A percentile compares a stretch with the other conserved stretches of the same genome.
These are phyloP conservation scores for Petunia hybrid DNA, from an alignment of 305 asterid species.

Conservation along the genomic window DNA sequence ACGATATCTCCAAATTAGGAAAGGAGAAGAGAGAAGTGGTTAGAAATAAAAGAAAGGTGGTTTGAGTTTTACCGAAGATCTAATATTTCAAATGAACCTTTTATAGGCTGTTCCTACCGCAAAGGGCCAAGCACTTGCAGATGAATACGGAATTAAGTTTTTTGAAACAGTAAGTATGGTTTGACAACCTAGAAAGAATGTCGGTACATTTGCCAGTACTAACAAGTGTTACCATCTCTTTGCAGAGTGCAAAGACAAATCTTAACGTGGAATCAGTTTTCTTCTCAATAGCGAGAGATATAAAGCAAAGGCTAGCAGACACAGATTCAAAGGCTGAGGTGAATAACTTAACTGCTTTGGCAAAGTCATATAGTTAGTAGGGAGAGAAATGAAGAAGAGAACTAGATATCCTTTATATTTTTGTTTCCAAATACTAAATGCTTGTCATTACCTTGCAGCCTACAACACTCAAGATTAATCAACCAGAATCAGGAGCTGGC, in stretches of 20 bases:
- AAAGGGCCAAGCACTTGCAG: constrained; percentile 59
- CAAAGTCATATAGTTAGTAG: background rate
- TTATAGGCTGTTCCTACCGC: constrained; percentile 54
- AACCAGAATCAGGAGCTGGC: constrained; percentile 58
- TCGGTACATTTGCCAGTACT: background rate
- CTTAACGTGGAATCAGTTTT: constrained; percentile 60
- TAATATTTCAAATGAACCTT: constrained; percentile 1
- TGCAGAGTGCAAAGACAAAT: constrained; percentile 65
- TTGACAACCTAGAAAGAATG: constrained; percentile 15
- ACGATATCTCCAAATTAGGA: background rate
- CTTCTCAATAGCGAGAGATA: constrained; percentile 58
- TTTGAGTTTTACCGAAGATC: background rate
- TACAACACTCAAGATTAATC: constrained; percentile 63
- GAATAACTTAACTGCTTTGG: constrained; percentile 6
- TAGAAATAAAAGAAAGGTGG: background rate
- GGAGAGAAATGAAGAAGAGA: background rate
- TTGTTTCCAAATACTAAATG: constrained; percentile 10
- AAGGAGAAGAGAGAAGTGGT: background rate
- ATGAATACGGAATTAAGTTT: constrained; percentile 53
- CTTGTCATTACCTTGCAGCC: constrained; percentile 52
- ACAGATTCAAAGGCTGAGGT: constrained; percentile 60
- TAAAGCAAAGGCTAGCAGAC: constrained; percentile 61
- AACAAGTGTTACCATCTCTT: background rate
- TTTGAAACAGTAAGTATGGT: constrained; percentile 52
- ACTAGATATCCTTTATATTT: background rate